Conservation (phyloP, 257 asterid genomes). For the Lavandula angustifolia region DNA sequence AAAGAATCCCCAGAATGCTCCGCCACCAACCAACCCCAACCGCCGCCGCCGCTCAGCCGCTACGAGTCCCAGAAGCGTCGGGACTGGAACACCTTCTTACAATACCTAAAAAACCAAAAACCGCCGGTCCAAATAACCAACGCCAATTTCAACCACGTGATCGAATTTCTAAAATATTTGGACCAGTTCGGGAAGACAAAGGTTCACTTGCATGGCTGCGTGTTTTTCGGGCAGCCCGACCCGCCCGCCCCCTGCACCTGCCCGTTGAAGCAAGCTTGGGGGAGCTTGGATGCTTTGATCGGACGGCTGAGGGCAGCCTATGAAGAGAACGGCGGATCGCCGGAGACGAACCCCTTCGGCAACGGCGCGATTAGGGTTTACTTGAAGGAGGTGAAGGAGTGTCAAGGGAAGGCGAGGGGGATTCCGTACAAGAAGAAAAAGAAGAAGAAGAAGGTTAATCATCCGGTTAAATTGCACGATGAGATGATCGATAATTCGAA, state of each 20-base stretch:
- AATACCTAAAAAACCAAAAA: constrained; percentile 46
- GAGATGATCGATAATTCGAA: constrained; percentile 28
- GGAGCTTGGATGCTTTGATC: constrained; percentile 50
- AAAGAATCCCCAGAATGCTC: constrained; percentile 30
- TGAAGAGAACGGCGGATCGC: constrained; percentile 52
- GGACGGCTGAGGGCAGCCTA: constrained; percentile 53
- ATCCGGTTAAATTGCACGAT: constrained; percentile 26
- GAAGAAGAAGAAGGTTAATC: constrained; percentile 32
- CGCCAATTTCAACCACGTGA: constrained; percentile 46
- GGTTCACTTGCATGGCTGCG: constrained; percentile 51
- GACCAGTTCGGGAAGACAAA: constrained; percentile 61
- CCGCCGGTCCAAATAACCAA: constrained; percentile 40
- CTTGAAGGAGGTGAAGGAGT: constrained; percentile 45
- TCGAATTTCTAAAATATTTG: constrained; percentile 46
- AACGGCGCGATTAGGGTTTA: constrained; percentile 46
- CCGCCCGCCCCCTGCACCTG: constrained; percentile 52
- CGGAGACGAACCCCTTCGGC: constrained; percentile 47
- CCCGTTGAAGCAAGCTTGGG: constrained; percentile 56
- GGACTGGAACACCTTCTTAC: constrained; percentile 54
- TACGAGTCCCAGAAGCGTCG: constrained; percentile 55
- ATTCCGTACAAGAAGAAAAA: constrained; percentile 48
- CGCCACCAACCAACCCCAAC: constrained; percentile 17
- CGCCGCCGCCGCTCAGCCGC: constrained; percentile 42
- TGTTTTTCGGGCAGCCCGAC: constrained; percentile 53
- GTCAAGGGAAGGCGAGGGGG: constrained; percentile 51